Conservation (phyloP, 2,329 filamentous ascomycete genomes). For the Alternaria infectoria region DNA sequence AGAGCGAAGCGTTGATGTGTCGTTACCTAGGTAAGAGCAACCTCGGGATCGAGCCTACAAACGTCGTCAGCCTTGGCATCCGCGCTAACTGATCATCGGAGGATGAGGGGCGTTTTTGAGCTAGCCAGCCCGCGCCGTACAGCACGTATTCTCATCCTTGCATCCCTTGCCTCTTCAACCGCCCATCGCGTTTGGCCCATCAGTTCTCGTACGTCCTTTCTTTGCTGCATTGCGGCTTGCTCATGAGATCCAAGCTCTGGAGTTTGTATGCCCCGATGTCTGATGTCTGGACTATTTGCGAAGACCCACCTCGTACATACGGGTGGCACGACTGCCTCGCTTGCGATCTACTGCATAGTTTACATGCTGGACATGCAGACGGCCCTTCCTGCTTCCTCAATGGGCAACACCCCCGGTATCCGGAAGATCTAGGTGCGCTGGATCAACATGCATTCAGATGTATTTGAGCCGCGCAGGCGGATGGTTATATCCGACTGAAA, state of each 20-base stretch:
- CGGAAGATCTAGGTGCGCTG: neutral
- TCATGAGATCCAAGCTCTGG: no score
- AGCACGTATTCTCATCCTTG: neutral
- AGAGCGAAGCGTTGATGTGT: neutral
- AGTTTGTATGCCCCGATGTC: no score
- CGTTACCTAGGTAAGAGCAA: neutral
- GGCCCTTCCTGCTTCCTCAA: no score
- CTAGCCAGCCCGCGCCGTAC: neutral
- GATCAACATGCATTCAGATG: neutral
- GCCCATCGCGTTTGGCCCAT: neutral
- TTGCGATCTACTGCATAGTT: neutral
- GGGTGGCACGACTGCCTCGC: neutral
- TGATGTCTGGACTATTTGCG: no score
- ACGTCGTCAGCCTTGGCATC: no score
- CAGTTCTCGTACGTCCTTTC: no score
- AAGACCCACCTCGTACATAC: neutral
- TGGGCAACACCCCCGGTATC: no score
- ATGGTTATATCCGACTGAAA: neutral
- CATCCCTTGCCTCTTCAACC: neutral
- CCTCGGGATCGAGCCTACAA: no score
- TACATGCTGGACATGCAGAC: no score
- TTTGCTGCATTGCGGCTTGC: no score
- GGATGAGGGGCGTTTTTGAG: neutral
- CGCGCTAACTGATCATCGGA: no score
- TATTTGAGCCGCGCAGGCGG: neutral